Base-by-base conservation (phyloP, 768 basidiomycete genomes). In the Chiua virens region DNA sequence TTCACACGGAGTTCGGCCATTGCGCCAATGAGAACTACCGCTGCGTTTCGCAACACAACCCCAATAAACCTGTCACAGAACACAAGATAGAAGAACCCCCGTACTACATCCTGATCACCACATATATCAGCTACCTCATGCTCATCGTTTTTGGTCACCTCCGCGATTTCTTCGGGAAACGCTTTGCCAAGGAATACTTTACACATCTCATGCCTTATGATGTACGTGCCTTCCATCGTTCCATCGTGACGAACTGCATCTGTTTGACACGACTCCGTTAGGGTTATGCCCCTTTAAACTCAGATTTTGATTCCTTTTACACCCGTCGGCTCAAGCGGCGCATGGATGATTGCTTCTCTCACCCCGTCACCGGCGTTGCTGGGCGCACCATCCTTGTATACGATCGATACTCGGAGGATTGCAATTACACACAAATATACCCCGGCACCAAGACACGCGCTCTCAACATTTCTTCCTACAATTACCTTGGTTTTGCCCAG, bases 291-390 rank as follows among this genome's bases (percentile, higher is more conserved):
- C 90, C 97, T 6, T 79, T 98, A 53, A 96, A 93, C 73, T 97
- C 94, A 9, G 97, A 98, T 69, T 98, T 98, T 59, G 96, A 98
- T 70, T 98, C 97, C 7, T 99, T 98, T 75, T 98, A 98, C 78
- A 96, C 95, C 53, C 92, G 96, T 45, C 87, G 95, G 4, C 82
- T 98, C 57, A 98, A 98, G 69, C 77, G 80, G 11, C 92, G 96
- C 48, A 86, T 98, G 73, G 94, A 97, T 62, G 94, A 98, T 65
- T 96, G 93, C 65, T 98, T 98, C 73, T 83, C 86, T 2, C 84
- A 91, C 51, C 96, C 96, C 15, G 82, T 91, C 47, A 97, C 96
- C 1, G 92, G 93, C 30, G 96, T 98, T 27, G 92, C 97, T 5
- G 96, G 95, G 5, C 92, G 97, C 42, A 95, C 95, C 22, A 90